A percentile compares a stretch with the other conserved stretches of the same genome.
phyloP scores from a whole-genome alignment of 2,329 filamentous ascomycete species.

The Diplodia scrobiculata region DNA sequence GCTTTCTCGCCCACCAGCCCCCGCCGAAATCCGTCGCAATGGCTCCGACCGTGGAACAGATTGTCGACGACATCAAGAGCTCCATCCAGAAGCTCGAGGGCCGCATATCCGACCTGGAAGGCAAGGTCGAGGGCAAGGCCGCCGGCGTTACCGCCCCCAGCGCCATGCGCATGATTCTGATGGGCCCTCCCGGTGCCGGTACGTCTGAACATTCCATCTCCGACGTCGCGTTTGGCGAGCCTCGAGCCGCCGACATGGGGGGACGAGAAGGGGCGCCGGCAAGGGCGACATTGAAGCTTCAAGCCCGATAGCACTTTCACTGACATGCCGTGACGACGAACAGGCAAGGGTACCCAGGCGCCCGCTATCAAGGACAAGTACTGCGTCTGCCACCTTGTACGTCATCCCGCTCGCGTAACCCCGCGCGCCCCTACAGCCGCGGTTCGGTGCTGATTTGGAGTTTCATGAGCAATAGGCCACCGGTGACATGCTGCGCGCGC shows the following conservation, averaged over 20 bases:
- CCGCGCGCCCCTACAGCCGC: neutral
- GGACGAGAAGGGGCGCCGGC: neutral
- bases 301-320: constrained; percentile 30
- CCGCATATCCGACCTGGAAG: constrained; percentile 82
- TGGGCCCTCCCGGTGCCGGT: constrained; percentile 97
- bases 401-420: constrained; percentile 39
- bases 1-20: constrained; percentile 2
- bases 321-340: constrained; percentile 34
- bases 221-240: constrained; percentile 11
- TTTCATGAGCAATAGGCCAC: constrained; percentile 67
- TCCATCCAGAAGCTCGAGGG: constrained; percentile 81
- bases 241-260: constrained; percentile 8
- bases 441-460: constrained; percentile 9
- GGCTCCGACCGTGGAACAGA: constrained; percentile 82
- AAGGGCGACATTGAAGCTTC: neutral
- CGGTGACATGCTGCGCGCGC: constrained; percentile 97
- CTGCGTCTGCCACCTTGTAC: constrained; percentile 92
- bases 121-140: constrained; percentile 57
- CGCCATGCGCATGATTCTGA: constrained; percentile 87
- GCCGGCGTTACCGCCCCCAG: constrained; percentile 53
- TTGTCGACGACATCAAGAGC: constrained; percentile 78
- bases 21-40: constrained; percentile 57
- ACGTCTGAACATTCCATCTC: constrained; percentile 47
- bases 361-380: constrained; percentile 98
- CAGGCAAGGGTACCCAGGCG: constrained; percentile 98